Percentiles rank a stretch among this genome's conserved stretches.
phyloP scores from a whole-genome alignment of 305 asterid species.

The Striga hermonthica region DNA sequence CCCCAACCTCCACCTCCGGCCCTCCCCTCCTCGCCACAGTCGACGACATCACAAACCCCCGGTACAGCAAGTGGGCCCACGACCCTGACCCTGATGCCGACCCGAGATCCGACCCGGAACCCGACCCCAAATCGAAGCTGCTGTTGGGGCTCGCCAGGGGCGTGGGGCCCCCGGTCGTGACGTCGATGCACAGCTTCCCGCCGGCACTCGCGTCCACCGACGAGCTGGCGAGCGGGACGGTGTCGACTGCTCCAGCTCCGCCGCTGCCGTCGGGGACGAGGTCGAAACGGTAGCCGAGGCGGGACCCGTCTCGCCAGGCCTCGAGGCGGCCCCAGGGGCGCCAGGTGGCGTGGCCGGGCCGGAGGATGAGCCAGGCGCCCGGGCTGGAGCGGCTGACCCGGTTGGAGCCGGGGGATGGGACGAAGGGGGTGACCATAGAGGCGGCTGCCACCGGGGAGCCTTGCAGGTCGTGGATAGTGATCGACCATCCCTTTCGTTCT shows the following conservation, averaged over 20 bases:
- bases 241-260: conserved; percentile 36
- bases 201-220: conserved; percentile 54
- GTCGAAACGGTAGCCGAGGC: conserved; percentile 81
- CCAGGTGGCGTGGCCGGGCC: conserved; percentile 82
- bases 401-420: conserved; percentile 75
- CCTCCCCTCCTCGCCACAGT: conserved; percentile 64
- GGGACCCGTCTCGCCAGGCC: conserved; percentile 72
- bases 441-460: conserved; percentile 97
- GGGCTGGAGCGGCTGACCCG: conserved; percentile 83
- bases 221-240: conserved; percentile 65
- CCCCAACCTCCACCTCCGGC: conserved; percentile 76
- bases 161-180: conserved; percentile 60
- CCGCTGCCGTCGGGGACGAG: conserved; percentile 77
- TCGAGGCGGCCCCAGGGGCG: conserved; percentile 96
- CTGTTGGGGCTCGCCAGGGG: conserved; percentile 79
- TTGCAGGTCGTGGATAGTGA: conserved; percentile 89
- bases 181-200: conserved; percentile 69
- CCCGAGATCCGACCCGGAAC: conserved; percentile 63
- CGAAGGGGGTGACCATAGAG: conserved; percentile 96
- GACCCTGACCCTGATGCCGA: conserved; percentile 69
- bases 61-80: conserved; percentile 67
- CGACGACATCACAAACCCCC: conserved; percentile 88
- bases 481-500: conserved; percentile 96
- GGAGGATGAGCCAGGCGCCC: conserved; percentile 94
- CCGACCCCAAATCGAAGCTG: conserved; percentile 72